Conservation (phyloP, 1,139 yeast species). For the Eremothecium cymbalariae region DNA sequence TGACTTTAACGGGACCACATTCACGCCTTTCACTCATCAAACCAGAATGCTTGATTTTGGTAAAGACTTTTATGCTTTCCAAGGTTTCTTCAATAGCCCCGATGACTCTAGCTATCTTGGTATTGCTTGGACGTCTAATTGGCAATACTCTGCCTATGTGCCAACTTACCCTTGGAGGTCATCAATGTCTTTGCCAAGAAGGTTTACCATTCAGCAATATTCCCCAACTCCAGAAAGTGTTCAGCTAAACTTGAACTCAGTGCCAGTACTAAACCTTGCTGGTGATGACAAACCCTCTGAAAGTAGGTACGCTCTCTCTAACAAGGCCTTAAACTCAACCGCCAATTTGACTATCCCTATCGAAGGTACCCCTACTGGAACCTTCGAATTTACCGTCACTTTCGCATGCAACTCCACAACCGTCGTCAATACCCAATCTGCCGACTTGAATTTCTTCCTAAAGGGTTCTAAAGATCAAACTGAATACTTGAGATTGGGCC, state of each 20-base stretch:
- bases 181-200: slow-evolving; percentile 32
- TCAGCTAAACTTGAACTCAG: slow-evolving; percentile 21
- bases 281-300: slow-evolving; percentile 3
- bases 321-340: neutral
- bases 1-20: slow-evolving; percentile 34
- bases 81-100: slow-evolving; percentile 27
- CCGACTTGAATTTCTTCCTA: slow-evolving; percentile 15
- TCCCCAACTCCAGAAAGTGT: slow-evolving; percentile 23
- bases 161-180: slow-evolving; percentile 34
- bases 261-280: slow-evolving; percentile 20
- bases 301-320: neutral
- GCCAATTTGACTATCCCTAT: neutral
- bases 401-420: slow-evolving; percentile 15
- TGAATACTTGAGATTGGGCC: slow-evolving; percentile 20
- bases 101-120: slow-evolving; percentile 23
- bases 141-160: slow-evolving; percentile 33
- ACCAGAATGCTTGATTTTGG: slow-evolving; percentile 32
- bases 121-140: slow-evolving; percentile 37
- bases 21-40: slow-evolving; percentile 28
- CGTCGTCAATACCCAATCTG: slow-evolving; percentile 10
- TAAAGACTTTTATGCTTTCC: slow-evolving; percentile 35
- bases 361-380: slow-evolving; percentile 7
- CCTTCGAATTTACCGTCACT: slow-evolving; percentile 14
- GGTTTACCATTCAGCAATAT: slow-evolving; percentile 25
- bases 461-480: slow-evolving; percentile 12